Base-by-base conservation (phyloP, 2,329 filamentous ascomycete species). In the Diaporthe citriasiana region DNA sequence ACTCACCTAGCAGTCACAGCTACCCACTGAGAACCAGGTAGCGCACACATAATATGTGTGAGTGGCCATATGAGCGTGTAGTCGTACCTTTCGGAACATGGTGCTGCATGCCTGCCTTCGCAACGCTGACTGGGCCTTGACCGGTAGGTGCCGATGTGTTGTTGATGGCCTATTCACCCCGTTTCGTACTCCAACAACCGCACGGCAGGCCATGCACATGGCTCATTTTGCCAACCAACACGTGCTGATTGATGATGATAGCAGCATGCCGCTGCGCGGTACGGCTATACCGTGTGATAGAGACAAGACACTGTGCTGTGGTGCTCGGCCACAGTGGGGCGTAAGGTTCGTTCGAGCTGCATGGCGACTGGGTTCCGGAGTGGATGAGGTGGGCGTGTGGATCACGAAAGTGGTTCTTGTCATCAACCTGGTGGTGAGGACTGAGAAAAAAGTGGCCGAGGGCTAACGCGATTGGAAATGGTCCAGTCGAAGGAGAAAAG, bases 361-460 rank as follows among this genome's bases (percentile, higher is more conserved):
- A 73, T 73, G 72, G 72, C 72, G 65, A 73, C 72, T 63, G 55
- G 72, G 72, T 73, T 73, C 65, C 47, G 53, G 22, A 63, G 72
- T 73, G 72, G 72, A 38, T 40, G 30, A 12, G 55, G 71, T 59
- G 42, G 60, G 50, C 40, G 8, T 35, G 42, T 25, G 30, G 59
- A 50, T 73, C 42, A 40, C 42, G 56, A 59, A 69, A 50, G 71
- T 73, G 71, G 71, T 68, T 69, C 60, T 66, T 42, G 33, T 72
- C 60, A 68, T 56, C 45, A 56, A 66, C 47, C 47, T 53, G 63
- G 63, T 68, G 47, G 47, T 68, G 63, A 53, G 63, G 33, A 68
- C 45, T 15, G 47, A 53, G 13, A 45, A 47, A 53, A 68, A 68
- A 68, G 47, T 30, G 47, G 63, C 47, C 63, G 47, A 68, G 35